Percentiles rank a stretch among this genome's conserved stretches.
These are phyloP conservation scores for Lolium multiflorum DNA, from an alignment of 176 grass and related monocot genomes.

Conservation along the genomic window DNA sequence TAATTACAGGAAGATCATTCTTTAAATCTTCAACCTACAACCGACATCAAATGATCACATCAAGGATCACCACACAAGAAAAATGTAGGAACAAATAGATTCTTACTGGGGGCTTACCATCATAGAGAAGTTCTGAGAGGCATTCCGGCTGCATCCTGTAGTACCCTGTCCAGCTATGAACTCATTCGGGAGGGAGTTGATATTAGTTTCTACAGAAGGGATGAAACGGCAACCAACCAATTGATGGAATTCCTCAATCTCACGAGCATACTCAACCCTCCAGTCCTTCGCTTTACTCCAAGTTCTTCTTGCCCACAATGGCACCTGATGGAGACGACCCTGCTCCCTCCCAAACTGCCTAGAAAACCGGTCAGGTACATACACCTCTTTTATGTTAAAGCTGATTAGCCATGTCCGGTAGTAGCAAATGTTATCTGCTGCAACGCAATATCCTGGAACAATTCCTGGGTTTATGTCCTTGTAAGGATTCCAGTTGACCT, in stretches of 20 bases:
- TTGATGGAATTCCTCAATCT: constrained; percentile 65
- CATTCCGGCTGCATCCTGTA: constrained; percentile 26
- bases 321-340: constrained; percentile 51
- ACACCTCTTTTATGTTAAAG: constrained; percentile 74
- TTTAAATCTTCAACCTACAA: constrained; percentile 63
- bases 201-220: constrained; percentile 44
- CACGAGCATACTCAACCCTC: constrained; percentile 69
- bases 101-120: constrained; percentile 46
- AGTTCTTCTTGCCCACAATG: constrained; percentile 66
- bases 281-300: constrained; percentile 65
- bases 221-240: constrained; percentile 63
- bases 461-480: constrained; percentile 60
- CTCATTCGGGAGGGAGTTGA: constrained; percentile 42
- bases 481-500: constrained; percentile 72
- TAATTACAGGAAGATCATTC: constrained; percentile 64
- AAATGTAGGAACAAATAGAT: constrained; percentile 1
- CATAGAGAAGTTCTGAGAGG: constrained; percentile 42
- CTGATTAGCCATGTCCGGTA: constrained; percentile 64
- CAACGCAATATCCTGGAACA: constrained; percentile 63
- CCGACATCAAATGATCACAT: constrained; percentile 21
- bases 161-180: constrained; percentile 19
- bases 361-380: constrained; percentile 63
- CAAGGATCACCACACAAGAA: constrained; percentile 1
- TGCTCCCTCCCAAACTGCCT: constrained; percentile 71
- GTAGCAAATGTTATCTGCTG: constrained; percentile 64